Base-by-base conservation (phyloP, 768 basidiomycete genomes). In the Scleroderma citrinum region DNA sequence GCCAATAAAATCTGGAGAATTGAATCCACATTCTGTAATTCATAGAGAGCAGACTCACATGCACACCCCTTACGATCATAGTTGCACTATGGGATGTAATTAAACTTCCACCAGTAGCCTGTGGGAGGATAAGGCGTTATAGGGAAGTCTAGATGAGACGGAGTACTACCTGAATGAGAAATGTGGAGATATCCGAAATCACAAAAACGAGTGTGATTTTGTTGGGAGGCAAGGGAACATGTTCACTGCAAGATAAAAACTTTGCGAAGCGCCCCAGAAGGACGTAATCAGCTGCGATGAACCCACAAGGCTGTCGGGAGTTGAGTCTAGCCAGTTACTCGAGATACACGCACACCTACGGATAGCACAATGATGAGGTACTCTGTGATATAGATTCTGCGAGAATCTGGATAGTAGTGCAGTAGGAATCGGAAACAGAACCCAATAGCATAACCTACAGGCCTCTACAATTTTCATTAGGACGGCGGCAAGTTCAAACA, bases 251-350 rank as follows among this genome's bases (percentile, higher is more conserved):
- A 10, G 68, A 56, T 6, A 87, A 64, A 52, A 76, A 70, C 20
- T 62, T 68, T 5, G 82, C 78, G 3, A 89, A 61, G 12, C 76
- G 76, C 10, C 83, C 82, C 1, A 87, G 73, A 17, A 86, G 71
- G 48, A 85, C 67, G 56, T 88, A 87, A 57, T 82, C 75, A 13
- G 80, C 75, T 5, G 82, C 82, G 52, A 85, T 82, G 66, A 87
- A 87, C 21, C 82, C 85, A 59, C 87, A 88, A 5, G 85, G 85
- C 80, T 82, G n/a, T 20, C 16, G 26, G 41, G 23, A 26, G 53
- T 26, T 12, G 32, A 31, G 37, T 16, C 39, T 21, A 7, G 78
- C 73, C 12, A 21, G 32, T 43, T 24, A 30, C 13, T 19, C 16
- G 8, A 29, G 40, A 43, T 12, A n/a, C 16, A 53, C 23, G 35